Evolutionary conservation across 1,284 basidiomycete genomes (phyloP).

Genomic region (Apiotrichum akiyoshidainum): DNA sequence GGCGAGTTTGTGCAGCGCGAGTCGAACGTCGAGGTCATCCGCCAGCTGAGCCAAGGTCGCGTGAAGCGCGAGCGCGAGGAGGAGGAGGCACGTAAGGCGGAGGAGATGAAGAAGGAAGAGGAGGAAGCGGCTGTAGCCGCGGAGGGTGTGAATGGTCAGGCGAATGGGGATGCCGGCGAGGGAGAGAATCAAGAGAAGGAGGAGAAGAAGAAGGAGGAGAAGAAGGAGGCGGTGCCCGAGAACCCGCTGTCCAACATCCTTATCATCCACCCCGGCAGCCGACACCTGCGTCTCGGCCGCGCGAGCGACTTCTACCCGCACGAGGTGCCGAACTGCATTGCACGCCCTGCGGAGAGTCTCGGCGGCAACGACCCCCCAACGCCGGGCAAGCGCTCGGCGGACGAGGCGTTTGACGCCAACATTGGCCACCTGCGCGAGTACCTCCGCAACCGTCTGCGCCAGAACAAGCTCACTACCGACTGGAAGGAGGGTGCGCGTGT

Average conservation of each 20-base stretch:
- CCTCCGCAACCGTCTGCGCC: conserved; percentile 77
- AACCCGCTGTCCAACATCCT: conserved; percentile 54
- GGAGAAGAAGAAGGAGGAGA: conserved; percentile 3
- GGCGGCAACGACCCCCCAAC: conserved; percentile 30
- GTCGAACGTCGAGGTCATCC: conserved; percentile 39
- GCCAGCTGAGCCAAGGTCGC: conserved; percentile 34
- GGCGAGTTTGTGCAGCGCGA: conserved; percentile 41
- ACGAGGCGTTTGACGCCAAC: conserved; percentile 61
- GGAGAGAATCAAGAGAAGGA: conserved; percentile 1
- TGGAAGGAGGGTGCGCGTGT: conserved; percentile 71
- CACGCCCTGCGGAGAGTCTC: conserved; percentile 22
- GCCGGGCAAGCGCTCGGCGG: conserved; percentile 32
- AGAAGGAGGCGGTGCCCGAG: not conserved
- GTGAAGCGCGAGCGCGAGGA: conserved; percentile 26
- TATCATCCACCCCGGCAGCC: conserved; percentile 91
- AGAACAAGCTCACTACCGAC: conserved; percentile 75
- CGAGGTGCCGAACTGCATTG: conserved; percentile 50
- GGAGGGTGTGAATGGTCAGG: not conserved
- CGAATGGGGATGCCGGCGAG: not conserved
- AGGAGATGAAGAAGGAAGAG: not conserved
- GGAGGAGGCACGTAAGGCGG: conserved; percentile 14
- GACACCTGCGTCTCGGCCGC: conserved; percentile 78
- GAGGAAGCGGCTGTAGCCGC: not conserved
- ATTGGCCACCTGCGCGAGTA: conserved; percentile 68
- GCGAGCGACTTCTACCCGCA: conserved; percentile 66